Conservation (phyloP, 2,329 filamentous ascomycete species). For the Trichoderma lentiforme region DNA sequence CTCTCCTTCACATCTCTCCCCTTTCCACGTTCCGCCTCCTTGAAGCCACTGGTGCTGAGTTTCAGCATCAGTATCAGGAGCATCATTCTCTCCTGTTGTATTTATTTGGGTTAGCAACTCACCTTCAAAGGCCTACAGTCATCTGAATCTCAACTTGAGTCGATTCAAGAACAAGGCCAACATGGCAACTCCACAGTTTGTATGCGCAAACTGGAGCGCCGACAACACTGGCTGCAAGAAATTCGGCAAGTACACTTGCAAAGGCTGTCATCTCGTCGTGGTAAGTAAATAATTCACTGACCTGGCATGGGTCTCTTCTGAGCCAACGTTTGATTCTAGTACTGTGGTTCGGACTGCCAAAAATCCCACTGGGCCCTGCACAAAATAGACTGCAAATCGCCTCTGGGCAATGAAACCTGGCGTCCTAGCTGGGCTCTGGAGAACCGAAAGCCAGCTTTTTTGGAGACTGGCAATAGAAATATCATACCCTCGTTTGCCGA, state of each 20-base stretch:
- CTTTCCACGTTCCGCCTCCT: not conserved
- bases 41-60: not conserved
- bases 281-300: not conserved
- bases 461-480: not conserved
- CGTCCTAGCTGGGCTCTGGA: not conserved
- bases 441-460: not conserved
- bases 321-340: not conserved
- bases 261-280: not conserved
- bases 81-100: not conserved
- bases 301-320: not conserved
- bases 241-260: not conserved
- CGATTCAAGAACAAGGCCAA: not conserved
- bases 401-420: not conserved
- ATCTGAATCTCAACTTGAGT: not conserved
- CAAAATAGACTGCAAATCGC: not conserved
- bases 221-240: not conserved
- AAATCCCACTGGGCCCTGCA: not conserved
- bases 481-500: not conserved
- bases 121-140: not conserved
- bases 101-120: no score
- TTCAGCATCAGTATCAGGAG: not conserved
- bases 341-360: conserved; percentile 5
- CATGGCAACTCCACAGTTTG: not conserved
- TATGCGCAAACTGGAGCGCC: not conserved
- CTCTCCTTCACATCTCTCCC: not conserved